phyloP scores from a whole-genome alignment of 768 basidiomycete species.

The Tricholoma saponaceum region DNA sequence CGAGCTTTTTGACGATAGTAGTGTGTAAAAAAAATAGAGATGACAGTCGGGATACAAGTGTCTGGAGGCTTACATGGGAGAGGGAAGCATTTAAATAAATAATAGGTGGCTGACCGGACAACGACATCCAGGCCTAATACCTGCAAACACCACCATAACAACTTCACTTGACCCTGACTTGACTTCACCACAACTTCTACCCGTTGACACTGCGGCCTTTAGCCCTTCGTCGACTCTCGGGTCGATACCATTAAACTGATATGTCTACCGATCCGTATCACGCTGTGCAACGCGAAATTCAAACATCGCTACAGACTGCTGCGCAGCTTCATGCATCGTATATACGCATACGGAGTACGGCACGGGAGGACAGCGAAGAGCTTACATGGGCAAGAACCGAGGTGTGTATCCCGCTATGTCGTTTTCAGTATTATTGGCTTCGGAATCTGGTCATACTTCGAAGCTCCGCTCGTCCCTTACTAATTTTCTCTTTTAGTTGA shows the following conservation, averaged over 20 bases:
- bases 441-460: neutral
- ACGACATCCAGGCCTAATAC: neutral
- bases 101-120: neutral
- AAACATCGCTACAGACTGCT: constrained; percentile 67
- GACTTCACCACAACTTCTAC: neutral
- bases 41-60: constrained; percentile 3
- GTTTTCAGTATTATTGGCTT: neutral
- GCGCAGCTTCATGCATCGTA: constrained; percentile 71
- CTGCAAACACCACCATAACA: neutral
- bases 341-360: constrained; percentile 73
- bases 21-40: neutral
- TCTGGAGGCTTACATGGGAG: neutral
- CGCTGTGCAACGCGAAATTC: constrained; percentile 81
- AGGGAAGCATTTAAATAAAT: neutral
- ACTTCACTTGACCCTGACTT: neutral
- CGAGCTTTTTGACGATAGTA: constrained; percentile 1
- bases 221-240: neutral
- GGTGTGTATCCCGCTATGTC: constrained; percentile 33
- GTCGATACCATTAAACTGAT: too few relatives aligned
- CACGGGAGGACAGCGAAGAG: constrained; percentile 73
- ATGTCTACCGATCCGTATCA: constrained; percentile 87
- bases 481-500: constrained; percentile 44
- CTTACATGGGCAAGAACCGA: constrained; percentile 76
- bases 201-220: neutral
- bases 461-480: neutral